Evolutionary conservation across 1,139 yeast species (phyloP).

Genomic region (Yamadazyma conglobata): DNA sequence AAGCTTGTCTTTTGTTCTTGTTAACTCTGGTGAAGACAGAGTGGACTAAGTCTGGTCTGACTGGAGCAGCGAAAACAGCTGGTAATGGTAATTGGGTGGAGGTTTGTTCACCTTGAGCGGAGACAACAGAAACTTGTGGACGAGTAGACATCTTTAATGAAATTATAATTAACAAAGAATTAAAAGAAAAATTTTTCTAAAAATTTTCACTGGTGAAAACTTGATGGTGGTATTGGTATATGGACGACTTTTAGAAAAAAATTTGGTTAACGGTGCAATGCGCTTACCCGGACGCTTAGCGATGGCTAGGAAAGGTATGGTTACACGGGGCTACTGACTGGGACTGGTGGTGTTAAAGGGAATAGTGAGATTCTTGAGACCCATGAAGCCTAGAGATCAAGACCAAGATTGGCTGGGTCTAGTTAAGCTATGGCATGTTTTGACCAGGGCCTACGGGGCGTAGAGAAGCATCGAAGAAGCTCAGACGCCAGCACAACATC

Average conservation of each 20-base stretch:
- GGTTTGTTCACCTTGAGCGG: constrained; percentile 85
- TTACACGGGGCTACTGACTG: no score
- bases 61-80: constrained; percentile 99
- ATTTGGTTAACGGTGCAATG: no score
- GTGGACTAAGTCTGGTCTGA: constrained; percentile 99
- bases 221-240: constrained; percentile 2
- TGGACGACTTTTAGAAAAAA: constrained; percentile 8
- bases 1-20: constrained; percentile 99
- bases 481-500: no score
- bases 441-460: no score
- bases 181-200: constrained; percentile 17
- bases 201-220: constrained; percentile 14
- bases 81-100: constrained; percentile 88
- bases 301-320: no score
- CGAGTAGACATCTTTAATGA: constrained; percentile 58
- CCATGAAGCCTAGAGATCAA: no score
- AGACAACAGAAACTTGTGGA: constrained; percentile 96
- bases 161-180: constrained; percentile 24
- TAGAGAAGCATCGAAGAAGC: no score
- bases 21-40: constrained; percentile 96
- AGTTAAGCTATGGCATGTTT: no score
- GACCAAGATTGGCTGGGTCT: no score
- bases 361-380: no score
- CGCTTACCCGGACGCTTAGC: no score
- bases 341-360: no score